Conservation (phyloP, 1,139 yeast species). For the Candida buenavistaensis region DNA sequence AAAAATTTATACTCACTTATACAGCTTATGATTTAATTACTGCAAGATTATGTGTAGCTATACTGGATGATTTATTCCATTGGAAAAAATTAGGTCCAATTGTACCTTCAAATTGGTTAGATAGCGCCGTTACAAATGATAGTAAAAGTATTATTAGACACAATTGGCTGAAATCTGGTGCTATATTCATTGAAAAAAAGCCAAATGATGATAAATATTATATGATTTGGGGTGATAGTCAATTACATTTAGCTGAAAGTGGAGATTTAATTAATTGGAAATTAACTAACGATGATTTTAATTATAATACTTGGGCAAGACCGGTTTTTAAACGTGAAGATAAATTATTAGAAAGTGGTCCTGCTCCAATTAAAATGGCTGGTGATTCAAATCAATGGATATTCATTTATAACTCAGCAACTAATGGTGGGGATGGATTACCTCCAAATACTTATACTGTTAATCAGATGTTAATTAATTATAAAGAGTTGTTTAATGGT, state of each 20-base stretch:
- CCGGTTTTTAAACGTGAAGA: conserved; percentile 35
- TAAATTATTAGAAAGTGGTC: conserved; percentile 44
- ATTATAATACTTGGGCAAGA: conserved; percentile 27
- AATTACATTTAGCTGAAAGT: conserved; percentile 39
- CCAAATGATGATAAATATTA: conserved; percentile 39
- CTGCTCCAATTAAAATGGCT: conserved; percentile 42
- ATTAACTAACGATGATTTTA: conserved; percentile 22
- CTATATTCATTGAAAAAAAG: conserved; percentile 36
- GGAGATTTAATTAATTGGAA: conserved; percentile 38
- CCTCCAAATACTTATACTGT: conserved; percentile 35
- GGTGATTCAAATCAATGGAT: conserved; percentile 36
- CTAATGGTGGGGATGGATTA: conserved; percentile 36
- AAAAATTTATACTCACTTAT: conserved; percentile 41
- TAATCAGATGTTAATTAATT: conserved; percentile 45
- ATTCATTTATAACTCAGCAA: conserved; percentile 42
- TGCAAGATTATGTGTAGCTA: conserved; percentile 46
- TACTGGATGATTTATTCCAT: conserved; percentile 36
- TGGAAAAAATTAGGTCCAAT: conserved; percentile 45
- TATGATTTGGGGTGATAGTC: conserved; percentile 49
- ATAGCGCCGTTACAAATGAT: conserved; percentile 27
- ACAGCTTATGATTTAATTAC: conserved; percentile 39
- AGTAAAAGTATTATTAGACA: conserved; percentile 27
- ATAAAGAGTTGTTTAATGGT: conserved; percentile 34
- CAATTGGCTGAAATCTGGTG: conserved; percentile 49
- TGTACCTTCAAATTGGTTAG: conserved; percentile 34